These are phyloP conservation scores for Candida quercuum DNA, from an alignment of 805 yeast genomes.

Conservation along the genomic window DNA sequence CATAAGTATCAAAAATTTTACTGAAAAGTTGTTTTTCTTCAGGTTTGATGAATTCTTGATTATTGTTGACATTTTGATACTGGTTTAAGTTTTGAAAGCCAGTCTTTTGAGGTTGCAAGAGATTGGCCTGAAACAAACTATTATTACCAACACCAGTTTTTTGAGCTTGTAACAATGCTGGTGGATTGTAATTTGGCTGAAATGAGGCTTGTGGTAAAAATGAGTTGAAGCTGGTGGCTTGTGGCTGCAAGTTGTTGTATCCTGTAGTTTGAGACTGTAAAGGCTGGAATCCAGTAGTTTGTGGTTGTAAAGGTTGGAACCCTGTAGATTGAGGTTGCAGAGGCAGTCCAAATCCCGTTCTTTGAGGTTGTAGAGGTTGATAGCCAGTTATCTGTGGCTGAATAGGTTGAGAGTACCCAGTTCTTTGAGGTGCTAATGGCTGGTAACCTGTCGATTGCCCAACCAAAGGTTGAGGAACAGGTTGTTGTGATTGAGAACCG, in stretches of 20 bases:
- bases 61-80: conserved; percentile 26
- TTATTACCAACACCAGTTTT: conserved; percentile 53
- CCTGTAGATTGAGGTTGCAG: conserved; percentile 21
- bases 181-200: conserved; percentile 17
- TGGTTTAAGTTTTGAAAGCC: conserved; percentile 25
- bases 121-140: conserved; percentile 30
- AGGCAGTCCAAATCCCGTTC: conserved; percentile 29
- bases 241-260: conserved; percentile 29
- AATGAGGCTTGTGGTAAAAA: conserved; percentile 27
- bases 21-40: conserved; percentile 85
- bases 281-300: conserved; percentile 34
- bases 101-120: conserved; percentile 25
- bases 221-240: conserved; percentile 29
- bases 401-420: conserved; percentile 29
- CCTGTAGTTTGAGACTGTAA: conserved; percentile 42
- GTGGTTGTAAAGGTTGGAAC: conserved; percentile 22
- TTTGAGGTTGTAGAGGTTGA: conserved; percentile 27
- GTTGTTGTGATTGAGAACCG: conserved; percentile 19
- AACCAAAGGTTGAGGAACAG: conserved; percentile 15
- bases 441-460: conserved; percentile 22
- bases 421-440: conserved; percentile 18
- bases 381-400: conserved; percentile 24
- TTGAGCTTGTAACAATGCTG: conserved; percentile 49
- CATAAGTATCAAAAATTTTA: conserved; percentile 87
- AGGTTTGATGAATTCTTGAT: conserved; percentile 68